These are phyloP conservation scores for Spatholobus suberectus DNA, from an alignment of 306 rosid genomes.

Conservation along the genomic window DNA sequence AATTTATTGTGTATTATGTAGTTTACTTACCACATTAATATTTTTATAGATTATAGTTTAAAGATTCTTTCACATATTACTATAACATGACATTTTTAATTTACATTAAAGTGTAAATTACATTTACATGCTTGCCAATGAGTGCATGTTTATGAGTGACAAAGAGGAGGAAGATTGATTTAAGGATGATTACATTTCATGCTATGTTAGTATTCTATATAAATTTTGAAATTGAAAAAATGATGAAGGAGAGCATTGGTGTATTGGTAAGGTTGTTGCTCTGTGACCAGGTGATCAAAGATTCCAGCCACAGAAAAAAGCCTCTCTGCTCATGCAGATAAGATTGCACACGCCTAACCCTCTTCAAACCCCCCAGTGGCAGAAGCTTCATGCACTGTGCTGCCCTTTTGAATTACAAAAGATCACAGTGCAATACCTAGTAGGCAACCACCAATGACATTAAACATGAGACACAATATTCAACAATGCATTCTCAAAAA, in stretches of 20 bases:
- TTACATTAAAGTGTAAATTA: constrained; percentile 3
- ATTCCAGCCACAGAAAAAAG: too few species aligned
- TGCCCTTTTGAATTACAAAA: not conserved
- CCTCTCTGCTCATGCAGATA: too few species aligned
- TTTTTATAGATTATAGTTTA: not conserved
- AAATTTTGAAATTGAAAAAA: not conserved
- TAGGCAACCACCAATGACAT: constrained; percentile 12
- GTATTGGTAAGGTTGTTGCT: too few species aligned
- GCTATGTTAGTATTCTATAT: not conserved
- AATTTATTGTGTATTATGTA: not conserved
- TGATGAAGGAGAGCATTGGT: not conserved
- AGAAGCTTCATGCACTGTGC: not conserved
- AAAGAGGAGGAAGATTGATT: not conserved
- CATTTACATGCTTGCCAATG: constrained; percentile 1
- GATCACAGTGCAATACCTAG: not conserved
- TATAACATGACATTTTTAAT: not conserved
- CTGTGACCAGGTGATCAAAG: too few species aligned
- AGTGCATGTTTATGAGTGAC: not conserved
- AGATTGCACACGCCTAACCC: too few species aligned
- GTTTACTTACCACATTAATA: not conserved
- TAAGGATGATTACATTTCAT: constrained; percentile 13
- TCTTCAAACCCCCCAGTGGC: not conserved
- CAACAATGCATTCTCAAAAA: not conserved
- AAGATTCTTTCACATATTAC: not conserved
- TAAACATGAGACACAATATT: not conserved